Base-by-base conservation (phyloP, 176 grass and related monocot genomes). In the Cocos nucifera region DNA sequence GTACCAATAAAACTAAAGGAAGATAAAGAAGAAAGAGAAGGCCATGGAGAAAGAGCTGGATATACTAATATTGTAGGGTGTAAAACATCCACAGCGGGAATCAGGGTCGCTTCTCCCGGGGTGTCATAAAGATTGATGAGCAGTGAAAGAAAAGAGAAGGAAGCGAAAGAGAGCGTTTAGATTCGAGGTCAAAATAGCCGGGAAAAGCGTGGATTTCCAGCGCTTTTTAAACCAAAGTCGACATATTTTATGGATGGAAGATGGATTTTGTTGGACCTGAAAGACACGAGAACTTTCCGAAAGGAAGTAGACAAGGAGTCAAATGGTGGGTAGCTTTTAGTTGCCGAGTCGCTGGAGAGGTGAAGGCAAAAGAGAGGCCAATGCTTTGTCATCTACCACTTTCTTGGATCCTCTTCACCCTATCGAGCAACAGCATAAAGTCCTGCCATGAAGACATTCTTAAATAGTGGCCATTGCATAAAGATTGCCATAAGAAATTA, bases 261-360 rank as follows among this genome's bases (percentile, higher is more conserved):
- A 50, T 65, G 53, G 5, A 50, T 27, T 27, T 54, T 18, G 44
- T 51, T 55, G 19, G n/a, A 26, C 28, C 24, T 57, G 50, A 50
- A 15, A 29, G 78, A 81, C 71, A 61, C 75, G 32, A 69, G 71
- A 69, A 69, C 64, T 75, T 74, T 80, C 71, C 78, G 74, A 80
- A 67, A 80, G 58, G 64, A 81, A 69, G 75, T 70, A 75, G 64
- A 81, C 71, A 81, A 75, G 64, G 58, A 59, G 52, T 61, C 65
- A 57, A 80, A 80, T 63, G 72, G 26, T 32, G 58, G 6, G 35
- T 12, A 44, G 9, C 35, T 44, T 44, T 14, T 44, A 44, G 35
- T 44, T 44, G 32, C 32, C 9, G 35, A 44, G 35, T 10, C 35
- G 2, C 9, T 44, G 35, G 35, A 44, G 1, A 12, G 35, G 35